Evolutionary conservation across 2,329 filamentous ascomycete genomes (phyloP).

Genomic region (Aspergillus sp.): DNA sequence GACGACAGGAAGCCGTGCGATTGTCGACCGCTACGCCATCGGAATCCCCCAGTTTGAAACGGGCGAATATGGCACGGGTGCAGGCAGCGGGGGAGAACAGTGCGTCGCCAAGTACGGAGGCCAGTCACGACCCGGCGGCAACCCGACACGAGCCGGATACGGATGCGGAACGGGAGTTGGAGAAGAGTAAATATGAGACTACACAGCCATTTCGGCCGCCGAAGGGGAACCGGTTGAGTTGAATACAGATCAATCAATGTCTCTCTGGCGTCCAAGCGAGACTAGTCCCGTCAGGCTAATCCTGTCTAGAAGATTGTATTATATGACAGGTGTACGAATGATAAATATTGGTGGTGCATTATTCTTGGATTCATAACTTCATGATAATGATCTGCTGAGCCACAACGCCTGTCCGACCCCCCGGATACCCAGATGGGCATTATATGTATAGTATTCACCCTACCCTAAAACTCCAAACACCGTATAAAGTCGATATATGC

Average conservation of each 20-base stretch:
- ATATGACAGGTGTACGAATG: no score
- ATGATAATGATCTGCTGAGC: no score
- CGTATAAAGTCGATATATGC: no score
- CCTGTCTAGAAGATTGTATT: no score
- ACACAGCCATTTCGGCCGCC: conserved; percentile 63
- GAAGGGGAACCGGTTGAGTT: conserved; percentile 81
- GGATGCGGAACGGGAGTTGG: conserved; percentile 56
- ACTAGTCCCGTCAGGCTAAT: no score
- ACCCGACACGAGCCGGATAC: conserved; percentile 71
- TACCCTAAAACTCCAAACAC: no score
- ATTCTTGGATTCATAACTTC: no score
- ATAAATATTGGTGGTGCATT: no score
- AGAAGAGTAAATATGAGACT: conserved; percentile 89
- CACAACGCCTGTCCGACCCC: no score
- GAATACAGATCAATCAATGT: background rate
- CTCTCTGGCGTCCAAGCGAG: no score
- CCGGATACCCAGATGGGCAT: no score
- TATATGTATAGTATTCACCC: no score
- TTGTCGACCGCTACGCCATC: conserved; percentile 11
- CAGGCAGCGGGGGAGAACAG: conserved; percentile 37
- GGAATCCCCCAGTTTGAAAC: conserved; percentile 25
- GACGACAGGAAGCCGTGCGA: conserved; percentile 19
- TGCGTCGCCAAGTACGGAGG: conserved; percentile 63
- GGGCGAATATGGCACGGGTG: conserved; percentile 25
- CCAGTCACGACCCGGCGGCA: conserved; percentile 70